Conservation (phyloP, 352 stramenopile genomes). For the Phytophthora podocarpi region DNA sequence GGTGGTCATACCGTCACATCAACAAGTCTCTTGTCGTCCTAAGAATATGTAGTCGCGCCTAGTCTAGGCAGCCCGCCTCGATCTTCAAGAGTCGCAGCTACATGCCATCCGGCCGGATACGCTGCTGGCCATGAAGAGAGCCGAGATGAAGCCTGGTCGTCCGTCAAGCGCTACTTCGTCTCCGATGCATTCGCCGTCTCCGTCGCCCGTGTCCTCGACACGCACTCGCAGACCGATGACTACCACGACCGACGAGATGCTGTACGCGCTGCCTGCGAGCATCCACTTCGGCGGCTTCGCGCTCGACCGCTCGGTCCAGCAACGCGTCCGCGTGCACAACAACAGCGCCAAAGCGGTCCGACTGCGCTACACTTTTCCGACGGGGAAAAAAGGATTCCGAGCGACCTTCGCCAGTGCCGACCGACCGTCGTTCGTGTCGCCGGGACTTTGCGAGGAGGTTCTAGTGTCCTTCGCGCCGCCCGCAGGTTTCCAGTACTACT, state of each 20-base stretch:
- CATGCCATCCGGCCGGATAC: too few species aligned
- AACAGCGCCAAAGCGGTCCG: constrained; percentile 72
- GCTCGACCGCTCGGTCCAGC: constrained; percentile 58
- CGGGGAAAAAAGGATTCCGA: constrained; percentile 49
- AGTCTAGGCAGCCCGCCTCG: too few species aligned
- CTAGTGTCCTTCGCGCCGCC: constrained; percentile 68
- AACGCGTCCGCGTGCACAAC: constrained; percentile 82
- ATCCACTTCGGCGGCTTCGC: constrained; percentile 91
- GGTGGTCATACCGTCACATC: too few species aligned
- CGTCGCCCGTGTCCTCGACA: constrained; percentile 28
- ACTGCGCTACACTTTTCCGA: constrained; percentile 70
- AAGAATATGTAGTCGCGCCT: too few species aligned
- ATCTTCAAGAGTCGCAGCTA: too few species aligned
- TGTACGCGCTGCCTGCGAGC: constrained; percentile 61
- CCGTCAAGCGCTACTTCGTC: constrained; percentile 3
- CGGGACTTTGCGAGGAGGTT: constrained; percentile 81
- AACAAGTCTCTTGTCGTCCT: too few species aligned
- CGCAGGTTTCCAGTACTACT: constrained; percentile 87
- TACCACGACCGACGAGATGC: constrained; percentile 35
- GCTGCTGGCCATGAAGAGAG: constrained; percentile 6
- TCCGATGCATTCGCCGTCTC: constrained; percentile 9
- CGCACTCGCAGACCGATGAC: constrained; percentile 27
- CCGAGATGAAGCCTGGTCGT: constrained; percentile 5
- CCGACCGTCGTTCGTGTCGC: constrained; percentile 69
- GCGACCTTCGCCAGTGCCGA: constrained; percentile 46